Base-by-base conservation (phyloP, 306 rosid species). In the Cicer cuneatum region DNA sequence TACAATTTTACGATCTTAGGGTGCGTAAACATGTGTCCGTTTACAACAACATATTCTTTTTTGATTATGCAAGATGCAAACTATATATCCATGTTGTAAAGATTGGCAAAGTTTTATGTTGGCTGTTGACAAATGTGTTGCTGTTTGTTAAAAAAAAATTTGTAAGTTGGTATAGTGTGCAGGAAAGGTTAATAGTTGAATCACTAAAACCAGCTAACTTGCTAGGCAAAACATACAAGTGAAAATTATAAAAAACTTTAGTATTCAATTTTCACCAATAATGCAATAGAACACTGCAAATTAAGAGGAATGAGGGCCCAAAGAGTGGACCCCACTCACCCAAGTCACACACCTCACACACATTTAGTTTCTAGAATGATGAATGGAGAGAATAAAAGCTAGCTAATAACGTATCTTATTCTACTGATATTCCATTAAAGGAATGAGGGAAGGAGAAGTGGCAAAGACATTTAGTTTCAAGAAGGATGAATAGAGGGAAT, bases 201-300 rank as follows among this genome's bases (percentile, higher is more conserved):
- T 69, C 39, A 12, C 19, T 51, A 41, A 41, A 10, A 49, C 38
- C 10, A 54, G 66, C 54, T 61, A 51, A 33, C 62, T 15, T 19
- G 53, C 43, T 56, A 62, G 66, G 18, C 11, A 54, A 35, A 54
- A 43, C 19, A 69, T 13, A 21, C 29, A 51, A 21, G 71, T 2
- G 39, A 29, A 56, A 45, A 69, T 69, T 47, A 47, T 10, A 37
- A 40, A 40, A 70, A 70, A 49, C 29, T 57, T 49, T 29, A 41
- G 56, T 16, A 63, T 52, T 71, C 78, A 51, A 19, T 7, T 46
- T 15, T 38, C 59, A 77, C 46, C 58, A 76, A 33, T 19, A 46
- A 35, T 29, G 38, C 42, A 43, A n/a, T n/a, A n/a, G n/a, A n/a
- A n/a, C n/a, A n/a, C n/a, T n/a, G n/a, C n/a, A n/a, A n/a, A n/a